A percentile compares a stretch with the other conserved stretches of the same genome.
Evolutionary conservation across 2,329 filamentous ascomycete species (phyloP).

Genomic region (Penicillium sp.): DNA sequence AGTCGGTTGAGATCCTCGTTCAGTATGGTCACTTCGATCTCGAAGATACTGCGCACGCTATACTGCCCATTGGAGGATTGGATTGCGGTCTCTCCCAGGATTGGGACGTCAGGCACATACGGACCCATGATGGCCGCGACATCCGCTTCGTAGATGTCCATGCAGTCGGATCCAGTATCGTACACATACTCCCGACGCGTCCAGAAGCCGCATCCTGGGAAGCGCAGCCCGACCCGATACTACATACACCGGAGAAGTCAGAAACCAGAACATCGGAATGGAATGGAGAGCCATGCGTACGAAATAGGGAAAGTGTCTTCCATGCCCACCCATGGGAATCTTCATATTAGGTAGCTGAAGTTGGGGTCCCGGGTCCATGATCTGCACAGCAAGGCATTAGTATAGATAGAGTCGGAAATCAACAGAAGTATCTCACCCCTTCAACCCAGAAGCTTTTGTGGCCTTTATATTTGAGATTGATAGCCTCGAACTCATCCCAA

Average conservation of each 20-base stretch:
- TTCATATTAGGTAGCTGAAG: not conserved
- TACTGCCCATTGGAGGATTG: not conserved
- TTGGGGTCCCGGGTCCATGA: no score
- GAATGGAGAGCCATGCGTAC: no score
- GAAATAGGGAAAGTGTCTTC: not conserved
- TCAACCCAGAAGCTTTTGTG: not conserved
- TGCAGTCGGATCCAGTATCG: not conserved
- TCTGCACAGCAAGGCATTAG: not conserved
- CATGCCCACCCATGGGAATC: not conserved
- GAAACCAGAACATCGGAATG: not conserved
- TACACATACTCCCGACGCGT: not conserved
- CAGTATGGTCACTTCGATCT: not conserved
- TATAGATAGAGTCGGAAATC: not conserved
- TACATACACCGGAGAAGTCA: not conserved
- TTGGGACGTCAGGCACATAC: not conserved
- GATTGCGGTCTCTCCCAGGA: not conserved
- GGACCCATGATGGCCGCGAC: not conserved
- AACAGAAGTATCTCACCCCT: not conserved
- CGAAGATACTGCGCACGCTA: not conserved
- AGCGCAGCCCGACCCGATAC: not conserved
- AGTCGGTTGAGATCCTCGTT: not conserved
- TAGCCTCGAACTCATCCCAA: not conserved
- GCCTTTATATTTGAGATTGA: not conserved
- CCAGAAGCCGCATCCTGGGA: not conserved
- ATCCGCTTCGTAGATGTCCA: not conserved